Base-by-base conservation (phyloP, 2,329 filamentous ascomycete genomes). In the Mollisiaceae sp. region DNA sequence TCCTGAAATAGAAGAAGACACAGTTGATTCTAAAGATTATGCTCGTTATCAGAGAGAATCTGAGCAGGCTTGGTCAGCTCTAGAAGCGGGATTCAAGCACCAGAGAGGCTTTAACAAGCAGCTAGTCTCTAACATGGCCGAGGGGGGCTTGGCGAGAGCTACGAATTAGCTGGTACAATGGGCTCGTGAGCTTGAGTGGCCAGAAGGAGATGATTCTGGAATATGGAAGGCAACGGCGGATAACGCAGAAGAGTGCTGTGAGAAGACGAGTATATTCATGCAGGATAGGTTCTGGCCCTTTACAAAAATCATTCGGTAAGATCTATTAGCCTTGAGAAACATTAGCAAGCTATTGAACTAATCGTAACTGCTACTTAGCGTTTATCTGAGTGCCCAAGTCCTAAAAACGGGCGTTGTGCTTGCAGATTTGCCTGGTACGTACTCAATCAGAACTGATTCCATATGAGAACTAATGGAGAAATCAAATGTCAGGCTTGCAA, bases 1-100 rank as follows among this genome's bases (percentile, higher is more conserved):
- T 22, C 71, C 71, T 1, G 62, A 60, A 0, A 65, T 72, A 4
- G 68, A 74, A 39, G 70, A 68, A 9, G 60, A 71, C 18, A 55
- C 65, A 0, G 72, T 70, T 1, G 64, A 69, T 4, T 65, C 65
- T 11, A 66, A 70, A 11, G 74, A 77, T 3, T 77, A 77, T 59
- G 66, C 60, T 35, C 65, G 65, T 3, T 74, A 70, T 24, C 66
- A 71, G 61, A 62, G 69, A 24, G 71, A 77, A 62, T 78, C 77
- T 0, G 72, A 71, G n/a, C 67, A 85, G 78, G 72, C 83, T 75
- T 65, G 82, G 81, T 72, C 73, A 72, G 70, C 79, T 69, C 60
- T 80, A 32, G 59, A 76, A 61, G 71, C 79, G 57, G 73, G 79
- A 58, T 75, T 78, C 67, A 65, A 70, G 9, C 75, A 78, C 60